These are phyloP conservation scores for Boletus barrowsii DNA, from an alignment of 768 basidiomycete genomes.

Conservation along the genomic window DNA sequence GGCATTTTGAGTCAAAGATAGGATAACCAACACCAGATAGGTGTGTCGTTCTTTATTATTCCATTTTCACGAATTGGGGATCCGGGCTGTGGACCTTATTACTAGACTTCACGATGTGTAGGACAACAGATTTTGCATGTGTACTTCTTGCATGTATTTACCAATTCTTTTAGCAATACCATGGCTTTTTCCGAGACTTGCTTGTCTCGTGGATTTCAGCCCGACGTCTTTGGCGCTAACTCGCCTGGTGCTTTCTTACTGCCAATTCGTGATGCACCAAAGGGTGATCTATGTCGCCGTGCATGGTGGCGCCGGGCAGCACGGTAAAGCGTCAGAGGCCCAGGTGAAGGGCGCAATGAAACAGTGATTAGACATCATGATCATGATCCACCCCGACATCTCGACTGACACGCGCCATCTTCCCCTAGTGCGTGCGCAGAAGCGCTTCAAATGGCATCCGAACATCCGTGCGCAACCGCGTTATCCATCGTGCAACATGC, in stretches of 20 bases:
- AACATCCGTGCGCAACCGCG: slow-evolving; percentile 23
- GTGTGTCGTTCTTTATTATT: slow-evolving; percentile 14
- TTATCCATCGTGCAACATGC: slow-evolving; percentile 51
- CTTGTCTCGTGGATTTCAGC: not conserved
- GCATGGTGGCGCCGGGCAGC: slow-evolving; percentile 79
- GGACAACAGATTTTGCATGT: slow-evolving; percentile 1
- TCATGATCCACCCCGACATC: not conserved
- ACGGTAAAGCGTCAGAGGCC: slow-evolving; percentile 45
- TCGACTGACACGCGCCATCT: not conserved
- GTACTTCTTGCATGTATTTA: slow-evolving; percentile 27
- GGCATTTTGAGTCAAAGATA: not conserved
- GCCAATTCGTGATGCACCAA: slow-evolving; percentile 3
- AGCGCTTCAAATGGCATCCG: slow-evolving; percentile 31
- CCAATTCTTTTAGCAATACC: slow-evolving; percentile 14
- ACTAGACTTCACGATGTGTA: slow-evolving; percentile 1
- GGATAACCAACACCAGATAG: not conserved
- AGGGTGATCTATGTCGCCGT: slow-evolving; percentile 51
- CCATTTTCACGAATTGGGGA: slow-evolving; percentile 3
- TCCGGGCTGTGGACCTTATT: not conserved
- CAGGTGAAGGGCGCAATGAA: slow-evolving; percentile 54
- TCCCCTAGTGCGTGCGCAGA: slow-evolving; percentile 49
- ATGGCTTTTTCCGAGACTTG: slow-evolving; percentile 9
- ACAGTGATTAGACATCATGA: slow-evolving; percentile 39
- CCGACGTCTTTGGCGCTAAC: too few relatives aligned
- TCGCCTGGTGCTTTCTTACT: not conserved